Evolutionary conservation across 768 basidiomycete species (phyloP), one percentile per base, ranked within the genome.

Genomic region (Russula emetica): DNA sequence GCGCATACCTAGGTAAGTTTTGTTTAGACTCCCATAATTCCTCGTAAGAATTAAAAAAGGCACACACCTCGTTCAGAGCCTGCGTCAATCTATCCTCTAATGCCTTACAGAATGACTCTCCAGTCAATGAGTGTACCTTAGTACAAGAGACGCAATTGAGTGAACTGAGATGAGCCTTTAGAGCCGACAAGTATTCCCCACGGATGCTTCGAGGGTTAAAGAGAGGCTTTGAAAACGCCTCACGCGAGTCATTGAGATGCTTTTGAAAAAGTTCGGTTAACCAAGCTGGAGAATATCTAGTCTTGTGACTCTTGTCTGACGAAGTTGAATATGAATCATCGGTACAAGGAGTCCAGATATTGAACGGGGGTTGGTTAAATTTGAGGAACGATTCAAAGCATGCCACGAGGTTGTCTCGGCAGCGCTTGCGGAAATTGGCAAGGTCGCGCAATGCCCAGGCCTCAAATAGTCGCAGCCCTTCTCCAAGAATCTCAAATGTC

Each of bases 201-300:
- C 24, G 53, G 13, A 61, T 54, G 9, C 22, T 28, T 28, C 42
- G 45, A 47, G 53, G 42, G 3, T 38, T 49, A 2, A 47, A 20
- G 26, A 61, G 52, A 34, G 60, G 60, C 30, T 20, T 34, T 1
- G 42, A 26, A 53, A 53, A 54, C 16, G 30, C 18, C 14, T 61
- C n/a, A 5, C 22, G 20, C 8, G 34, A 32, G 2, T 53, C 18
- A 7, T 5, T 13, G 11, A 44, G 24, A 26, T n/a, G 22, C 4
- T 5, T 4, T 26, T 42, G 18, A 32, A 61, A 45, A 32, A 54
- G 0, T 1, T 13, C 6, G 30, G 6, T 24, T 32, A 60, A 52
- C 58, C 58, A 60, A 40, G 49, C 7, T 0, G 58, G 28, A 4
- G 26, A n/a, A 8, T 2, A 26, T 22, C 30, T 32, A 11, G 8